These are phyloP conservation scores for Theileria orientalis DNA, from an alignment of 169 alveolate genomes.

Conservation along the genomic window DNA sequence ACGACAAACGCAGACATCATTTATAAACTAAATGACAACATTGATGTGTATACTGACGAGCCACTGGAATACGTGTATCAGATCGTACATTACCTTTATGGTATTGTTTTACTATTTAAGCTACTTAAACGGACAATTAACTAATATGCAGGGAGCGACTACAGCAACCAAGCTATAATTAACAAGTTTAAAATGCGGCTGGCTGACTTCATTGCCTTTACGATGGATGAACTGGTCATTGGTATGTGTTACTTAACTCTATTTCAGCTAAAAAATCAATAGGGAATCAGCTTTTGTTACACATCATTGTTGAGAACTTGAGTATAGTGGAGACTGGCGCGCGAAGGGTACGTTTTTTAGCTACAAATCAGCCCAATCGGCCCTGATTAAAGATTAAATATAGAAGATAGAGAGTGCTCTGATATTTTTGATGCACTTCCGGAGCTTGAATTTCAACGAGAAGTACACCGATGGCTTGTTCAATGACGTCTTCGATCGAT, in stretches of 20 bases:
- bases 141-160: neutral
- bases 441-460: slow-evolving; percentile 33
- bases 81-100: slow-evolving; percentile 24
- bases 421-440: slow-evolving; percentile 49
- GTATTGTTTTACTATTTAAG: neutral
- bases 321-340: neutral
- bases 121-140: neutral
- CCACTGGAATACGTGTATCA: slow-evolving; percentile 60
- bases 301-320: neutral
- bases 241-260: neutral
- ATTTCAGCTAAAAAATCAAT: slow-evolving; percentile 21
- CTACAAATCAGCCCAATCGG: neutral
- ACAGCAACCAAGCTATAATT: neutral
- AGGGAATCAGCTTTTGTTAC: slow-evolving; percentile 8
- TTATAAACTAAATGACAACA: neutral
- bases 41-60: slow-evolving; percentile 28
- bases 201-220: slow-evolving; percentile 46
- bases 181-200: slow-evolving; percentile 52
- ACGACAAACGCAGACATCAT: neutral
- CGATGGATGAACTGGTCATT: slow-evolving; percentile 45
- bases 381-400: neutral
- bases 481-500: slow-evolving; percentile 26
- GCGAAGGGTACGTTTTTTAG: neutral
- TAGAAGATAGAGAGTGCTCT: slow-evolving; percentile 32
- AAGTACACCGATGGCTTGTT: slow-evolving; percentile 26